phyloP scores from a whole-genome alignment of 768 basidiomycete species.

The Boletus vermiculosoides region DNA sequence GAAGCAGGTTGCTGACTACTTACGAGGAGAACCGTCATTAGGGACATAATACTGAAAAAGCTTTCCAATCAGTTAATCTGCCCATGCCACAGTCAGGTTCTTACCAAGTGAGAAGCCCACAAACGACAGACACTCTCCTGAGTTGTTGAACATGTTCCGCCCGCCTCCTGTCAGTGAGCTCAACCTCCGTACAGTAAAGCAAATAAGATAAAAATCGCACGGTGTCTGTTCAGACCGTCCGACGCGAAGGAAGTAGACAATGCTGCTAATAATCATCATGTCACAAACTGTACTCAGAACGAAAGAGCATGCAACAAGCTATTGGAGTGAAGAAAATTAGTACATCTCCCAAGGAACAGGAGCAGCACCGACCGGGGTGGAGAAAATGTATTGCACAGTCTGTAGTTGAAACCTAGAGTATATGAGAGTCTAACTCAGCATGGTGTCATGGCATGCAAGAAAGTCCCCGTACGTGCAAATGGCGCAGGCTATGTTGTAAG shows the following conservation, averaged over 20 bases:
- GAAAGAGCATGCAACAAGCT: conserved; percentile 2
- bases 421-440: not conserved
- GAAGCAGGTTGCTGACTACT: not conserved
- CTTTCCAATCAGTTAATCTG: not conserved
- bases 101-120: conserved; percentile 8
- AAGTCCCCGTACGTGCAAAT: not conserved
- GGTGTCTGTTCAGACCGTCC: not conserved
- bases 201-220: not conserved
- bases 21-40: conserved; percentile 6
- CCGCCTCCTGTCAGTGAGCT: not conserved
- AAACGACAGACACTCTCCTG: conserved; percentile 1
- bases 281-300: conserved; percentile 3
- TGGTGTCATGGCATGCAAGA: not conserved
- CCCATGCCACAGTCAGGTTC: not conserved
- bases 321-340: not conserved
- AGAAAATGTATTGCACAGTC: conserved; percentile 1
- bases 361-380: conserved; percentile 1
- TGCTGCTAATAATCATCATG: not conserved
- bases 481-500: not conserved
- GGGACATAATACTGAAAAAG: not conserved
- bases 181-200: not conserved
- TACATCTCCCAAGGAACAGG: not conserved
- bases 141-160: conserved; percentile 1
- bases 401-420: not conserved
- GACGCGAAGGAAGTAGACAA: conserved; percentile 5